These are phyloP conservation scores for Clausena lansium DNA, from an alignment of 345 rosid genomes.

Conservation along the genomic window DNA sequence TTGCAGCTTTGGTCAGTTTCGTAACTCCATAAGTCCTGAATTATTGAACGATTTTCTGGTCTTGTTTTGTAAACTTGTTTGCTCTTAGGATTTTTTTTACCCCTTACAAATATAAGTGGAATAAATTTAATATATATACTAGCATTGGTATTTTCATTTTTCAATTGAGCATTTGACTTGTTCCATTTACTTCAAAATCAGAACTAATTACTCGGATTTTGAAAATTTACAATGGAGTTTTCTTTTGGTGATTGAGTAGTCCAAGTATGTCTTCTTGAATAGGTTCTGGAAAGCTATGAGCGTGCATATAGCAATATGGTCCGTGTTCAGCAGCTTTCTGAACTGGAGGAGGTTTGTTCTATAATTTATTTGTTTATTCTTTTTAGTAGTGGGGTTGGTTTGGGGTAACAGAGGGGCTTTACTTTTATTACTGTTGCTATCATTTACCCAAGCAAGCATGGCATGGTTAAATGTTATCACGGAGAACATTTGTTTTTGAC, in stretches of 20 bases:
- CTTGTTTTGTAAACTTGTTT: neutral
- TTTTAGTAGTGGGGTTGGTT: neutral
- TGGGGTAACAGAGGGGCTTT: neutral
- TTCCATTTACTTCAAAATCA: neutral
- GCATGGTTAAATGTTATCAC: neutral
- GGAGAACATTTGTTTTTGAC: slow-evolving; percentile 13
- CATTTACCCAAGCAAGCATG: neutral
- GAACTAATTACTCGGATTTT: neutral
- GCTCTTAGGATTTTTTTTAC: neutral
- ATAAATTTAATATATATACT: neutral
- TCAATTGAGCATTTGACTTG: neutral
- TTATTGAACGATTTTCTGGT: neutral
- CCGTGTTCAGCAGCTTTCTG: slow-evolving; percentile 97
- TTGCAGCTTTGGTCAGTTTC: slow-evolving; percentile 91
- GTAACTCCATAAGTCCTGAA: slow-evolving; percentile 4
- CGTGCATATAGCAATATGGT: slow-evolving; percentile 98
- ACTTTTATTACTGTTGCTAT: slow-evolving; percentile 5
- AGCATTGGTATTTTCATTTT: neutral
- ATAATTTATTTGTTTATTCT: neutral
- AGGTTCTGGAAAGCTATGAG: slow-evolving; percentile 99
- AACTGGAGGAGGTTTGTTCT: slow-evolving; percentile 85
- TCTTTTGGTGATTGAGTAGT: neutral
- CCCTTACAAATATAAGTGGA: neutral
- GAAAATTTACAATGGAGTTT: neutral
- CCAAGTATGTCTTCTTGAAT: slow-evolving; percentile 16